A percentile compares a stretch with the other conserved stretches of the same genome.
Evolutionary conservation across 805 yeast genomes (phyloP).

Genomic region (Vanderwaltozyma tropicalis): DNA sequence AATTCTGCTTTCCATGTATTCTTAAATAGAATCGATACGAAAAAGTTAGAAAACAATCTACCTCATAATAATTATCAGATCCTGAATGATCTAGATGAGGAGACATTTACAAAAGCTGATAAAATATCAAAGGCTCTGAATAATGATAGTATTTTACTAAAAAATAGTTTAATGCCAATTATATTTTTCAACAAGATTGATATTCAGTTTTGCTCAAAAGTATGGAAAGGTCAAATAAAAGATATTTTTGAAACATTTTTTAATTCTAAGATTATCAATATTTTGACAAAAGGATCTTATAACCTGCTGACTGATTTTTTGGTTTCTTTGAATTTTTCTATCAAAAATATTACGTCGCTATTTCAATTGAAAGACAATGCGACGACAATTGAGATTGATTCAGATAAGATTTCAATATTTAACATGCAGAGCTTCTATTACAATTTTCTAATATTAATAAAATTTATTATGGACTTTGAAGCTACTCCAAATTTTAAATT

Average conservation of each 20-base stretch:
- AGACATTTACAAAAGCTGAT: background rate
- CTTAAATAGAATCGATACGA: constrained; percentile 21
- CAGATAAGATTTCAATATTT: constrained; percentile 18
- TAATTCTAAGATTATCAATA: constrained; percentile 13
- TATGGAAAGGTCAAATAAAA: constrained; percentile 18
- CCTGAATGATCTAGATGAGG: background rate
- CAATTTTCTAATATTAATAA: constrained; percentile 22
- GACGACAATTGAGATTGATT: constrained; percentile 11
- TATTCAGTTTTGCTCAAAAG: constrained; percentile 15
- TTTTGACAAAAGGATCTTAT: constrained; percentile 22
- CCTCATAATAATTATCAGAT: background rate
- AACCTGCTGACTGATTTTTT: constrained; percentile 22
- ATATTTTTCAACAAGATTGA: constrained; percentile 18
- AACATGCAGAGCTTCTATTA: constrained; percentile 24
- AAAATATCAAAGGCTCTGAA: constrained; percentile 6
- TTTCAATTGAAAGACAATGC: constrained; percentile 11
- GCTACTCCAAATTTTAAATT: constrained; percentile 27
- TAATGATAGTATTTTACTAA: constrained; percentile 17
- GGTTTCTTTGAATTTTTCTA: constrained; percentile 25
- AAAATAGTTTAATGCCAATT: constrained; percentile 25
- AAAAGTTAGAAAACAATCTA: constrained; percentile 19
- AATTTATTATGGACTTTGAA: constrained; percentile 26
- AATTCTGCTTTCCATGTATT: constrained; percentile 20
- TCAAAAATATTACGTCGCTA: constrained; percentile 22
- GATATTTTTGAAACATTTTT: constrained; percentile 17